Evolutionary conservation across 495 filamentous ascomycete genomes (phyloP), one percentile per base, ranked within the genome.

Genomic region (Parachaetomium inaequale): DNA sequence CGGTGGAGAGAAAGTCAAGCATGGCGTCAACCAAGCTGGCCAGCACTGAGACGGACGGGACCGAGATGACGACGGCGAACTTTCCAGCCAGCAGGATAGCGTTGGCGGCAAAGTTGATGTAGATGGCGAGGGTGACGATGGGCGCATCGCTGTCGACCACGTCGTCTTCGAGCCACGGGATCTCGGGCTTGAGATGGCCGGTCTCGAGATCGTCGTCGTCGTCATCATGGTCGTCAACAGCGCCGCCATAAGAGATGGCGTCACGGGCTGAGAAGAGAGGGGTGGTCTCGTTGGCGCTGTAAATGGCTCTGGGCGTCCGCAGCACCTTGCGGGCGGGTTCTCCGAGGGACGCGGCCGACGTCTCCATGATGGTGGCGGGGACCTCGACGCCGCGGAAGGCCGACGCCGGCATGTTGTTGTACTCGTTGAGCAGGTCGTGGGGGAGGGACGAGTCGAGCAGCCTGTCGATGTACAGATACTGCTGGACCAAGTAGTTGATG

Each of bases 381-480:
- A 87, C 75, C 47, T 82, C 75, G 23, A 86, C 66, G 32, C 71
- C 71, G 38, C 64, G 62, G 65, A 75, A 75, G 53, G 70, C 75
- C 19, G 72, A 78, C 8, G 68, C 71, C 29, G 76, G 68, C 60
- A 83, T 75, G 49, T 84, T 69, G 57, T 84, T 83, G 73, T 97
- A 97, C 67, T 96, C 93, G 66, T 94, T 90, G 54, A 97, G 84
- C 17, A 97, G 77, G 68, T 89, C 85, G 63, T 92, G 91, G 0
- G 92, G 91, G 7, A 96, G 77, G 7, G 91, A 92, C 14, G 91
- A 95, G 73, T 95, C 92, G 36, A 97, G 82, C 21, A 97, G 76
- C n/a, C 88, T 83, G 73, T 97, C 92, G 64, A 96, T 95, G 68
- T 93, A 96, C 51, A 91, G 80, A 71, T 96, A 97, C 66, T 91